phyloP scores from a whole-genome alignment of 2,329 filamentous ascomycete species.

The Aspergillus amoenus region DNA sequence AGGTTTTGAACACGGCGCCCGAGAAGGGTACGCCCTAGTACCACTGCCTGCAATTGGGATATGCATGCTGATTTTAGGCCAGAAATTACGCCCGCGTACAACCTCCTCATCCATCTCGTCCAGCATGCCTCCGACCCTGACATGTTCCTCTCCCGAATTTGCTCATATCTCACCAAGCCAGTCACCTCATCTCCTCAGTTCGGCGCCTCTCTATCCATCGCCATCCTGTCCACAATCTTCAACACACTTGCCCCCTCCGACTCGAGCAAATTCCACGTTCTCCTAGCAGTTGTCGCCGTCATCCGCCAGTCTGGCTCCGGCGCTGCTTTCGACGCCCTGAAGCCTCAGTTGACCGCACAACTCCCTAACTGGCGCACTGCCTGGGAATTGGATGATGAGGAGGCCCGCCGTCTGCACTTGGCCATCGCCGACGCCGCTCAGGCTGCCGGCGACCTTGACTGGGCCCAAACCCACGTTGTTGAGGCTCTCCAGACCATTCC shows the following conservation, averaged over 20 bases:
- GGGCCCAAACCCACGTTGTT: slow-evolving; percentile 70
- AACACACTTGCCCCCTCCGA: slow-evolving; percentile 80
- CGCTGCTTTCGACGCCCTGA: slow-evolving; percentile 77
- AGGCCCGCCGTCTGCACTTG: slow-evolving; percentile 80
- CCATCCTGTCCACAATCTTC: slow-evolving; percentile 92
- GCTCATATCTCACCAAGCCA: slow-evolving; percentile 84
- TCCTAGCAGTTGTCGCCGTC: slow-evolving; percentile 83
- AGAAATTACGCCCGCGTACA: slow-evolving; percentile 95
- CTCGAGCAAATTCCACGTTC: slow-evolving; percentile 83
- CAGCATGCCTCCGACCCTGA: slow-evolving; percentile 81
- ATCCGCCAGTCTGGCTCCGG: slow-evolving; percentile 69
- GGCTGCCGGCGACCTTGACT: slow-evolving; percentile 74
- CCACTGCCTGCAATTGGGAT: not conserved
- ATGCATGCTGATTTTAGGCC: slow-evolving; percentile 13
- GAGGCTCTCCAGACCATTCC: slow-evolving; percentile 78
- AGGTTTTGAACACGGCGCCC: slow-evolving; percentile 75
- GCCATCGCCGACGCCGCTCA: slow-evolving; percentile 78
- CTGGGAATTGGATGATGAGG: slow-evolving; percentile 81
- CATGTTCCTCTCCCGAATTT: slow-evolving; percentile 83
- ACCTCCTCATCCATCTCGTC: slow-evolving; percentile 91
- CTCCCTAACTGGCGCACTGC: slow-evolving; percentile 77
- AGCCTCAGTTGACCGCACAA: slow-evolving; percentile 73
- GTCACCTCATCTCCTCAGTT: slow-evolving; percentile 82
- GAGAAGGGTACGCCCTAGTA: slow-evolving; percentile 67
- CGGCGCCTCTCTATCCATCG: slow-evolving; percentile 81